Evolutionary conservation across 345 rosid genomes (phyloP), one percentile per base, ranked within the genome.

Genomic region (Lagerstroemia speciosa): DNA sequence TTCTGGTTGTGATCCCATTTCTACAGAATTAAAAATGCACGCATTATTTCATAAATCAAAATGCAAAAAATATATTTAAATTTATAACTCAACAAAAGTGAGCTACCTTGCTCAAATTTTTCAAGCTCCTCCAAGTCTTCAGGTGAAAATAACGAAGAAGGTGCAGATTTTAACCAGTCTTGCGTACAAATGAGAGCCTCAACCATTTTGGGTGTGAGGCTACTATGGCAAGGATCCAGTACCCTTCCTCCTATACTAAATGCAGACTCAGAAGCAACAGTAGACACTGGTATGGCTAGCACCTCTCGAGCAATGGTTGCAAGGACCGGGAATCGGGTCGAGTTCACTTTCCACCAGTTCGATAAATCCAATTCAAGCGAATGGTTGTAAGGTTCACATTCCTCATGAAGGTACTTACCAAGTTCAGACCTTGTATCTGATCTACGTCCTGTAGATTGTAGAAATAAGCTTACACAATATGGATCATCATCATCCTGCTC

Each of bases 201-300:
- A 33, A 36, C 16, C 26, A 53, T 65, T 3, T 11, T 3, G 40
- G 55, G 72, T 73, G 85, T 68, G 9, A 57, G 14, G 27, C 14
- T 22, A 31, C 33, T 57, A 64, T 19, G 9, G 7, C 16, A 22
- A 14, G 14, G 3, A 19, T 64, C 15, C 5, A 64, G 5, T 2
- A 40, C 48, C 34, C 10, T 6, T 32, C 27, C 67, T 15, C 14
- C 0, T 8, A 27, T 14, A 9, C 67, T 36, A 3, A 64, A 31
- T 3, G 67, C 46, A 16, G 1, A 38, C 43, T 38, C 0, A 14
- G n/a, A n/a, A n/a, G n/a, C n/a, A n/a, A n/a, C n/a, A n/a, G n/a
- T n/a, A n/a, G n/a, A n/a, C n/a, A n/a, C n/a, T n/a, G n/a, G n/a
- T n/a, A n/a, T n/a, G n/a, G n/a, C n/a, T n/a, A n/a, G n/a, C n/a